Evolutionary conservation across 495 filamentous ascomycete genomes (phyloP).

Genomic region (Lasiosphaeriaceae sp.): DNA sequence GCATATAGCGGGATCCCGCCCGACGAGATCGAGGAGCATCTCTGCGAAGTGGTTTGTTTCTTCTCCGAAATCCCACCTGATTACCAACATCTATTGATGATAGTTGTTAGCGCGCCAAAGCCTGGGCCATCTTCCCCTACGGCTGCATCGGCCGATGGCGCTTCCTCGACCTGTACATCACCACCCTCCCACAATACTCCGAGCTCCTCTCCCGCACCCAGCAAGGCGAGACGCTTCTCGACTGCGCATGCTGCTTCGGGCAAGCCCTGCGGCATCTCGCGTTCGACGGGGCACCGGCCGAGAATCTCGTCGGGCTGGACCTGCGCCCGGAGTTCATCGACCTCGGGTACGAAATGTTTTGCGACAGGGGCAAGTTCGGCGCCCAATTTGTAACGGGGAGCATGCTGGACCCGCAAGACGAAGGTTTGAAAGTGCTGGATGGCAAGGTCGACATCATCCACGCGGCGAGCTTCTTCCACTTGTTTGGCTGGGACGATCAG

Average conservation of each 20-base stretch:
- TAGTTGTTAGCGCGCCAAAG: slow-evolving; percentile 32
- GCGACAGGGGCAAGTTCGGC: slow-evolving; percentile 40
- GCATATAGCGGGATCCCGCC: slow-evolving; percentile 27
- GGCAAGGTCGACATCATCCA: slow-evolving; percentile 55
- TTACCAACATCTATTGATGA: background rate
- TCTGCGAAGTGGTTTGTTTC: slow-evolving; percentile 41
- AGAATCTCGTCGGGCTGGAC: slow-evolving; percentile 44
- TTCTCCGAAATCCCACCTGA: background rate
- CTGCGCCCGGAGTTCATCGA: slow-evolving; percentile 46
- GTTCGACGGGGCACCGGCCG: slow-evolving; percentile 37
- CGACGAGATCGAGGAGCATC: slow-evolving; percentile 42
- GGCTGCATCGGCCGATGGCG: slow-evolving; percentile 39
- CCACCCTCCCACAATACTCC: slow-evolving; percentile 21
- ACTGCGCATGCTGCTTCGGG: slow-evolving; percentile 49
- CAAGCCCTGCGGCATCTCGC: slow-evolving; percentile 45
- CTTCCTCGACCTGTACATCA: slow-evolving; percentile 37
- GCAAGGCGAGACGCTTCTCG: slow-evolving; percentile 35
- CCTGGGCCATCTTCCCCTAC: slow-evolving; percentile 36
- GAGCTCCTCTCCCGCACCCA: slow-evolving; percentile 21
- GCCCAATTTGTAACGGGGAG: slow-evolving; percentile 46
- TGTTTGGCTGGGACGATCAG: slow-evolving; percentile 55
- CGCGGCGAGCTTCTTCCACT: slow-evolving; percentile 54
- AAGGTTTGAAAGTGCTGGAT: slow-evolving; percentile 22
- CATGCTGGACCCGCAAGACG: slow-evolving; percentile 44
- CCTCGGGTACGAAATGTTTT: slow-evolving; percentile 52